These are phyloP conservation scores for Penicillium sp. DNA, from an alignment of 2,329 filamentous ascomycete genomes.

Conservation along the genomic window DNA sequence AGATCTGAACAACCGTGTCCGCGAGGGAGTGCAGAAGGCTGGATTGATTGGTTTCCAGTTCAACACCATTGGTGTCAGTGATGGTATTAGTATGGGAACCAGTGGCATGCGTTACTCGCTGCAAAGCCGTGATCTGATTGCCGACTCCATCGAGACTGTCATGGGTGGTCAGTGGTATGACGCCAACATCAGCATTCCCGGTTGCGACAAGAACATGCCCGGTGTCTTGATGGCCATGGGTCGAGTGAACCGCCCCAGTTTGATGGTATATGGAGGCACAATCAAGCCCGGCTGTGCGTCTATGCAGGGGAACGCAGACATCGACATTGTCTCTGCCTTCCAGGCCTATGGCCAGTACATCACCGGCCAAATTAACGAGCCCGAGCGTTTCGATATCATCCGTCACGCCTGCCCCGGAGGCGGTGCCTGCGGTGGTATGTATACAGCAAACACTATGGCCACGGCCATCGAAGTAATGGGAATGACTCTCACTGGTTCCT, in stretches of 20 bases:
- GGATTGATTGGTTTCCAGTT: constrained; percentile 94
- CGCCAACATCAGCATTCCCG: constrained; percentile 93
- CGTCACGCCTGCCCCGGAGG: constrained; percentile 84
- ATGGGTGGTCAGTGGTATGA: constrained; percentile 99
- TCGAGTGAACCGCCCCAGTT: constrained; percentile 85
- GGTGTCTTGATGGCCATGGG: constrained; percentile 93
- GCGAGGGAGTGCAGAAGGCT: constrained; percentile 72
- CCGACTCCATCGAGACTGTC: constrained; percentile 97
- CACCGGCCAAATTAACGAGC: constrained; percentile 86
- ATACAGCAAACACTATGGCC: constrained; percentile 79
- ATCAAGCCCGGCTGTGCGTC: constrained; percentile 88
- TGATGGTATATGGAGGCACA: constrained; percentile 98
- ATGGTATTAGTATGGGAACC: constrained; percentile 98
- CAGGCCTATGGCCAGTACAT: constrained; percentile 97
- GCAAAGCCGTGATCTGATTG: constrained; percentile 94
- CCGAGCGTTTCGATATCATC: constrained; percentile 92
- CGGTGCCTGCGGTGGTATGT: constrained; percentile 87
- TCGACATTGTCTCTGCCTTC: constrained; percentile 97
- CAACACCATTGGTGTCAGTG: constrained; percentile 98
- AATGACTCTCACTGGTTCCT: constrained; percentile 82
- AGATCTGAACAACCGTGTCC: constrained; percentile 81
- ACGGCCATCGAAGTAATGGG: constrained; percentile 73
- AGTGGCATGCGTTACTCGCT: constrained; percentile 95
- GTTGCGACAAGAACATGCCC: constrained; percentile 99
- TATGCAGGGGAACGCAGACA: constrained; percentile 72